phyloP scores from a whole-genome alignment of 1,139 yeast genomes.

The Yamadazyma oceani region DNA sequence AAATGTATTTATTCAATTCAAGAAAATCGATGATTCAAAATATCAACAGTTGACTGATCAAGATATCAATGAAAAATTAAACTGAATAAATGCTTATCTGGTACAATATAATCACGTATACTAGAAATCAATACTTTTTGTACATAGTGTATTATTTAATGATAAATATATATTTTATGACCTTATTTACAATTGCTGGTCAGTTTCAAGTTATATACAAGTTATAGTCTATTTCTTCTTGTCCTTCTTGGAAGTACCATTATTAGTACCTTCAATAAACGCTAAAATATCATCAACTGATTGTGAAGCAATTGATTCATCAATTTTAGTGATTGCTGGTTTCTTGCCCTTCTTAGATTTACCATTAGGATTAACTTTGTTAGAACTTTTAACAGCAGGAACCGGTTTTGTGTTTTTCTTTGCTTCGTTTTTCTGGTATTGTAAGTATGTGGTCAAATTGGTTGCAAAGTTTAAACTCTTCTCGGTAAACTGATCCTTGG shows the following conservation, averaged over 20 bases:
- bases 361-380: slow-evolving; percentile 3
- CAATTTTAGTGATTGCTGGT: slow-evolving; percentile 28
- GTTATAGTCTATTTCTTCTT: slow-evolving; percentile 3
- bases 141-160: slow-evolving; percentile 2
- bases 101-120: too few relatives aligned
- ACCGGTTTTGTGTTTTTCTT: slow-evolving; percentile 24
- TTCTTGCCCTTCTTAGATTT: slow-evolving; percentile 17
- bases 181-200: neutral
- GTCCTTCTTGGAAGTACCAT: neutral
- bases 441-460: slow-evolving; percentile 45
- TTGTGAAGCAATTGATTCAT: slow-evolving; percentile 55
- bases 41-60: slow-evolving; percentile 9
- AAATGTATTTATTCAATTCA: slow-evolving; percentile 27
- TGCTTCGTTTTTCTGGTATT: slow-evolving; percentile 34
- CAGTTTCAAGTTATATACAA: slow-evolving; percentile 8
- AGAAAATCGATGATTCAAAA: slow-evolving; percentile 8
- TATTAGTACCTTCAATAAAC: slow-evolving; percentile 56
- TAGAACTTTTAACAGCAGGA: slow-evolving; percentile 9
- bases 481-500: slow-evolving; percentile 58
- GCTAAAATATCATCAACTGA: slow-evolving; percentile 69
- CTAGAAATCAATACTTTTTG: neutral
- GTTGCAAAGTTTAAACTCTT: slow-evolving; percentile 66
- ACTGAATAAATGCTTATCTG: too few relatives aligned
- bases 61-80: slow-evolving; percentile 8
- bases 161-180: slow-evolving; percentile 2